Base-by-base conservation (phyloP, 805 yeast genomes). In the Yamadazyma sp. region DNA sequence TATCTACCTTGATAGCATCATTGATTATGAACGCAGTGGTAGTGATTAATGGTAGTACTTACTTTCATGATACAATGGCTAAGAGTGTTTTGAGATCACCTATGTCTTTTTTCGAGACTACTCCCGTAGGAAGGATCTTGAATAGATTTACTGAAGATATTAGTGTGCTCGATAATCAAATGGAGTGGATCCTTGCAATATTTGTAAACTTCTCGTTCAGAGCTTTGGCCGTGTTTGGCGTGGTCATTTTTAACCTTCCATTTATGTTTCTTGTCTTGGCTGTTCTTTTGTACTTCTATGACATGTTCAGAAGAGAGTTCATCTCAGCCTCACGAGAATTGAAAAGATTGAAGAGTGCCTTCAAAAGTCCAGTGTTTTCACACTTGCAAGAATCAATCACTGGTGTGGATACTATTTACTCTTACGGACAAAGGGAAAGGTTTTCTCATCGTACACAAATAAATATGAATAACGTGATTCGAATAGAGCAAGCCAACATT, bases 31-130 rank as follows among this genome's bases (percentile, higher is more conserved):
- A 64, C 62, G 47, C 59, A 6, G 56, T 44, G 35, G 54, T 60
- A 43, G 57, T 55, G 9, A 53, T 62, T 27, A 54, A 51, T 35
- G 65, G 62, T 8, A 57, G 67, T 18, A 49, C 35, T 26, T 49
- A 53, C 38, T 62, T 64, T 49, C 71, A 65, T 39, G 66, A 64
- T 28, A 53, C 50, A 14, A 62, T 65, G 70, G 62, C 67, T 5
- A 38, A 42, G 16, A 43, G 57, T 8, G 60, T 65, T 1, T 51
- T 65, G 37, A 52, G 67, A 40, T 56, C 69, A 2, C 71, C 71
- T 17, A 65, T 65, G 71, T 55, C 65, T 11, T 65, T 64, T 38
- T 65, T 64, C 35, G 71, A 65, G 40, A 63, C 69, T 13, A 65
- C 71, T 1, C 71, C 71, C 2, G 50, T 62, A 21, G 71, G 70